Base-by-base conservation (phyloP, 2,329 filamentous ascomycete species). In the Phyllosticta ampelicida region DNA sequence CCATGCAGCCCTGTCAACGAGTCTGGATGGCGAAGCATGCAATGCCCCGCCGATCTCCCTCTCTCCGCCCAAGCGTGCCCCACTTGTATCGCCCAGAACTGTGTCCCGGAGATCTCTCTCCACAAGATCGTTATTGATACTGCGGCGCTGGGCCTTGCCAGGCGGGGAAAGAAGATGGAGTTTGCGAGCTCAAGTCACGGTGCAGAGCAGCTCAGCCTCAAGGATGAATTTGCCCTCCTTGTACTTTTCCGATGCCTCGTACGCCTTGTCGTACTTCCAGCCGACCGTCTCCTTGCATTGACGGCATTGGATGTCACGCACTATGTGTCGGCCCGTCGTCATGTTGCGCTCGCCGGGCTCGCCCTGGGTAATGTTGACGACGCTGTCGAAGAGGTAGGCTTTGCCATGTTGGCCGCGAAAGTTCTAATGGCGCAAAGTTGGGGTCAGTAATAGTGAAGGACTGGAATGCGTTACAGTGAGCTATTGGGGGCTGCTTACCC, bases 181-280 rank as follows among this genome's bases (percentile, higher is more conserved):
- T 44, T 16, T 18, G 13, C 36, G 36, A 44, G 36, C 36, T 44
- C 36, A 44, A 53, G 71, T 77, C 56, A 96, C 90, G 64, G 84
- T 86, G 73, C 88, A 92, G 48, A 97, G 79, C 63, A 96, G 75
- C 76, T 96, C 91, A 29, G 88, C 89, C 77, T 97, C 92, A 59
- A 99, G 80, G 61, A 99, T 99, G 71, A 88, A 97, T 76, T 97
- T 99, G 58, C 90, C 91, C 79, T 99, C 94, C 78, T 99, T 99
- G 76, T 99, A 99, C 76, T 96, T 96, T 80, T 99, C 92, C 63
- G 81, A 86, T 30, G 78, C 74, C 77, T 99, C 94, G 71, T 88
- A 97, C 1, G 94, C 94, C 77, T 95, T 96, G 74, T 99, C 94
- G 72, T 99, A 99, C 73, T 96, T 97, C 94, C 94, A 99, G 36